Percentiles rank a stretch among this genome's conserved stretches.
Evolutionary conservation across 169 alveolate genomes (phyloP).

Genomic region (Plasmodium inui): DNA sequence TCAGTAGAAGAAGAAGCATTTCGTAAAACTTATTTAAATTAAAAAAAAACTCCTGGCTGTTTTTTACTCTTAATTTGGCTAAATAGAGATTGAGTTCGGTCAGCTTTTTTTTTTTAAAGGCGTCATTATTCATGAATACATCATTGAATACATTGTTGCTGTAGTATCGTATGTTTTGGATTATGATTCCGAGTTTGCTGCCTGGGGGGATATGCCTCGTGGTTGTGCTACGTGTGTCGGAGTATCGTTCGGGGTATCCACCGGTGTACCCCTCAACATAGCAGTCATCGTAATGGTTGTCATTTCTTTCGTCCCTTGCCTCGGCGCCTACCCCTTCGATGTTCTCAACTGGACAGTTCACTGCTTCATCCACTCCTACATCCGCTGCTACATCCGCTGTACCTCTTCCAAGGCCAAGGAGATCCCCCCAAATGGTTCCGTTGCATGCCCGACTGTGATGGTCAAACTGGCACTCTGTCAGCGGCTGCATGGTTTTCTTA

Average conservation of each 20-base stretch:
- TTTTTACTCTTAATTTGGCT: constrained; percentile 30
- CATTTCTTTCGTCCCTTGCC: not conserved
- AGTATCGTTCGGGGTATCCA: not conserved
- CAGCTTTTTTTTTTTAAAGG: constrained; percentile 17
- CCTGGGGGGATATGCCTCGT: not conserved
- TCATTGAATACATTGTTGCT: constrained; percentile 50
- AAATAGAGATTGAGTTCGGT: constrained; percentile 46
- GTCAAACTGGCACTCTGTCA: not conserved
- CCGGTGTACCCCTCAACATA: not conserved
- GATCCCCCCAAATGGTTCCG: not conserved
- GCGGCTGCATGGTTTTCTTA: not conserved
- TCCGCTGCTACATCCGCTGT: not conserved
- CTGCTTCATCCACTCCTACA: too few relatives aligned
- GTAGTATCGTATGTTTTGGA: constrained; percentile 40
- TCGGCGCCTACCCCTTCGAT: not conserved
- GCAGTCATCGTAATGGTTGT: not conserved
- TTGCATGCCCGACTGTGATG: not conserved
- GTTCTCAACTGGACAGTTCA: not conserved
- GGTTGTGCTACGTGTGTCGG: not conserved
- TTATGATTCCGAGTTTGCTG: not conserved
- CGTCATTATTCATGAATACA: constrained; percentile 30
- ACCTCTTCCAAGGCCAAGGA: not conserved
- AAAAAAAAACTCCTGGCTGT: constrained; percentile 40
- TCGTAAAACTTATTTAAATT: constrained; percentile 62
- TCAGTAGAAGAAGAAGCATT: constrained; percentile 2